These are phyloP conservation scores for Mayamaea pseudoterrestris DNA, from an alignment of 108 stramenopile species.

Conservation along the genomic window DNA sequence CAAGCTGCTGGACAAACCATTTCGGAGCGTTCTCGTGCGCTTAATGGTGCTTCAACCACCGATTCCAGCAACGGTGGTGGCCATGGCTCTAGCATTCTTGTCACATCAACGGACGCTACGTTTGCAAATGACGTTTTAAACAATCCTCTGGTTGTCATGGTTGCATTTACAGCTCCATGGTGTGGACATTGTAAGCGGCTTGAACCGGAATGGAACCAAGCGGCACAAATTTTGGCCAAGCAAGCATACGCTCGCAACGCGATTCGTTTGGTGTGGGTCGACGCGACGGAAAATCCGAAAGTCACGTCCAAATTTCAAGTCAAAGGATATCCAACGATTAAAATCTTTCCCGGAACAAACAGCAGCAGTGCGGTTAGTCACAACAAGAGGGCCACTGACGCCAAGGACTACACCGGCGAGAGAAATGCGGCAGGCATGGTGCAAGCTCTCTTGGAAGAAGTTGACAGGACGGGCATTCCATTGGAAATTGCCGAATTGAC, in stretches of 20 bases:
- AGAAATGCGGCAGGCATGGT: slow-evolving; percentile 10
- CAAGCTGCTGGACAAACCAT: slow-evolving; percentile 1
- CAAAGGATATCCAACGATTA: slow-evolving; percentile 24
- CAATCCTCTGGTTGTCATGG: slow-evolving; percentile 13
- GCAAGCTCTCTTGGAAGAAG: slow-evolving; percentile 6
- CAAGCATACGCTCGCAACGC: slow-evolving; percentile 13
- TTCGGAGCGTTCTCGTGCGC: neutral
- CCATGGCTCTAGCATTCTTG: neutral
- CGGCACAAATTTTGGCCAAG: too few species aligned
- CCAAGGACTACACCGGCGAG: slow-evolving; percentile 15
- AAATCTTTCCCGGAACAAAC: slow-evolving; percentile 27
- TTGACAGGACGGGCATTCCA: slow-evolving; percentile 16
- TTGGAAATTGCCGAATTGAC: slow-evolving; percentile 18
- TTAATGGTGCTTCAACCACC: neutral
- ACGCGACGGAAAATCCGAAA: slow-evolving; percentile 15
- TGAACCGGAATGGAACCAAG: slow-evolving; percentile 19
- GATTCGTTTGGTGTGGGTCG: slow-evolving; percentile 14
- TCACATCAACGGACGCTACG: slow-evolving; percentile 4
- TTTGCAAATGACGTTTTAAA: slow-evolving; percentile 17
- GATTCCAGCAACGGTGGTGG: neutral
- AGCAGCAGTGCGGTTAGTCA: too few species aligned
- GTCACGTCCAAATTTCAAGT: slow-evolving; percentile 11
- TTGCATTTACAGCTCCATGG: slow-evolving; percentile 22
- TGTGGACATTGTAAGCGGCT: slow-evolving; percentile 27
- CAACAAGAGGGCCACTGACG: slow-evolving; percentile 8